These are phyloP conservation scores for Phytophthora pini DNA, from an alignment of 352 stramenopile species.

Conservation along the genomic window DNA sequence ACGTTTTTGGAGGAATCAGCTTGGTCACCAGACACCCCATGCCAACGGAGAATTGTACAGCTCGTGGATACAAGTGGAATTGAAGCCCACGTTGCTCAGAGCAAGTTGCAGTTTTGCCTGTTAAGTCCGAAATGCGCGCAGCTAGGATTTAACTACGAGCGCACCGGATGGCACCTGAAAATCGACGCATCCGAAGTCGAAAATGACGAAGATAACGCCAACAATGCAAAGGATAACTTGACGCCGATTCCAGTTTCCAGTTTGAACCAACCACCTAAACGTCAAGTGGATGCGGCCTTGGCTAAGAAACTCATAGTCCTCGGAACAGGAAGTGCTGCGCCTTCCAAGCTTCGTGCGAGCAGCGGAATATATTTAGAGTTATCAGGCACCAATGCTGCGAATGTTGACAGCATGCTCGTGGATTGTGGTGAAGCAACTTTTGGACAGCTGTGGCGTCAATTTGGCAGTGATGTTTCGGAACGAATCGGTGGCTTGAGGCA, in stretches of 20 bases:
- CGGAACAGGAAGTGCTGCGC: constrained; percentile 95
- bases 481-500: constrained; percentile 78
- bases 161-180: constrained; percentile 51
- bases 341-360: constrained; percentile 97
- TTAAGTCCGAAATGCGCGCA: constrained; percentile 14
- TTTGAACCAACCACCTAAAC: neutral
- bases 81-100: constrained; percentile 55
- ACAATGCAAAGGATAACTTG: neutral
- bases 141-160: constrained; percentile 45
- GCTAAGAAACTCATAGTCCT: constrained; percentile 87
- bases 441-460: constrained; percentile 89
- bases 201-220: constrained; percentile 6
- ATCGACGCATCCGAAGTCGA: constrained; percentile 20
- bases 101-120: constrained; percentile 53
- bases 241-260: too few relatives aligned
- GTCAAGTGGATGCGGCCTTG: neutral
- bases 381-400: constrained; percentile 4
- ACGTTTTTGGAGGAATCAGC: constrained; percentile 26
- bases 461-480: constrained; percentile 40
- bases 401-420: constrained; percentile 80
- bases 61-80: constrained; percentile 2
- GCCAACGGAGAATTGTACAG: constrained; percentile 45
- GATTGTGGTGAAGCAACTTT: constrained; percentile 96
- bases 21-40: constrained; percentile 14
- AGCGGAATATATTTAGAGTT: constrained; percentile 93